Evolutionary conservation across 2,329 filamentous ascomycete species (phyloP), one percentile per base, ranked within the genome.

Genomic region (Ramichloridium luteum): DNA sequence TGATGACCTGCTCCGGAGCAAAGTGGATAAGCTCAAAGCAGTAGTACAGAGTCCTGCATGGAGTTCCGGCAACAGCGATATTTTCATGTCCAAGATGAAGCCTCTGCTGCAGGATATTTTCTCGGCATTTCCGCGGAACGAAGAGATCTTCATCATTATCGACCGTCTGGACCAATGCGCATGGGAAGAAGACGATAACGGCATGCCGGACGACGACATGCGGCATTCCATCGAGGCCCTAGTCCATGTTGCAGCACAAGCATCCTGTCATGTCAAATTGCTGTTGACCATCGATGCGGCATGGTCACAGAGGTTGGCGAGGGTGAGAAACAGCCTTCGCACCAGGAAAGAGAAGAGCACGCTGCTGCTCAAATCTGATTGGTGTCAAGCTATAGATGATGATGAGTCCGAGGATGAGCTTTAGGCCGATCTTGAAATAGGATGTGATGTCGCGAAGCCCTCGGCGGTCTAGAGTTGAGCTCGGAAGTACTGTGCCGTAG

Each of bases 81-180:
- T 10, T 6, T 12, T 16, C 12, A 15, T 27, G 12, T 6, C 4
- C 6, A 6, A 13, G 6, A 28, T 28, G 31, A 4, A 10, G 6
- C n/a, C 12, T 16, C 23, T 33, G 11, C 13, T 33, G 15, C 15
- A 17, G 8, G 11, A 13, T 10, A 9, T 33, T 17, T 13, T 33
- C 11, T 11, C 22, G 12, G 31, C 12, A 4, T 33, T 33, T 16
- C 5, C 11, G 11, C n/a, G 2, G 3, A n/a, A 28, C 13, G 16
- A 10, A 2, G 31, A 33, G 16, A 18, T 33, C 2, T 10, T 27
- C 23, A 27, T 33, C 5, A 15, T 29, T 4, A 29, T 34, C n/a
- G 15, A 29, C 16, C 16, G 31, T 12, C 25, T 34, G 5, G 31
- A 29, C 31, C 15, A 17, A 13, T 29, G 31, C 17, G 9, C n/a